Conservation (phyloP, 2,329 filamentous ascomycete genomes). For the Didymella keratinophila region DNA sequence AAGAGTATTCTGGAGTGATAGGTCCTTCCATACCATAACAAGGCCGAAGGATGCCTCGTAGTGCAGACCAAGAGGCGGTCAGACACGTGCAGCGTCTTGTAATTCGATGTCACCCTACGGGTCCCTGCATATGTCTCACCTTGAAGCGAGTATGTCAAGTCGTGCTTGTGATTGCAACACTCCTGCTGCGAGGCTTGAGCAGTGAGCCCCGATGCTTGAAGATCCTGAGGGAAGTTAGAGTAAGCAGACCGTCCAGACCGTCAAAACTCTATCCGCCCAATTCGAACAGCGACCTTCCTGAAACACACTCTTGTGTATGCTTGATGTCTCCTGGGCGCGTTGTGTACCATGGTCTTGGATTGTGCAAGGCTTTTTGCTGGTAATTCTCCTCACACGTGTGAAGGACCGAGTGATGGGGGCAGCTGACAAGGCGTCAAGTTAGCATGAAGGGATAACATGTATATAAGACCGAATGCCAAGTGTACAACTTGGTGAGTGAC, state of each 20-base stretch:
- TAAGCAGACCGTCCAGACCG: conserved; percentile 1
- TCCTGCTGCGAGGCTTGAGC: not conserved
- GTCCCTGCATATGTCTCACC: not conserved
- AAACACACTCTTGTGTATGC: not conserved
- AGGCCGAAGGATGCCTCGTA: conserved; percentile 1
- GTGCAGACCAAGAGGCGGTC: not conserved
- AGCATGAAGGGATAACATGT: not conserved
- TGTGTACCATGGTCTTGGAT: not conserved
- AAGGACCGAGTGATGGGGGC: not conserved
- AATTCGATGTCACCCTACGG: not conserved
- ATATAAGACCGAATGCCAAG: conserved; percentile 24
- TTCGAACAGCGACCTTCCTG: not conserved
- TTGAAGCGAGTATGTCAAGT: not conserved
- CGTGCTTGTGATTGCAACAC: not conserved
- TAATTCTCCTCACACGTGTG: not conserved
- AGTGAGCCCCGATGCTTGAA: not conserved
- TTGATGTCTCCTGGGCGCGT: conserved; percentile 4
- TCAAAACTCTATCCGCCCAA: not conserved
- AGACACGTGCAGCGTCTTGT: conserved; percentile 2
- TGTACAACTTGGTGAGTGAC: not conserved
- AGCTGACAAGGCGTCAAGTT: not conserved
- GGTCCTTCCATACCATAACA: not conserved
- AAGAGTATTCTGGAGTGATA: not conserved
- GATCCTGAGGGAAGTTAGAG: not conserved
- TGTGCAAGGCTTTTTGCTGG: not conserved